phyloP scores from a whole-genome alignment of 108 stramenopile species.

The Cylindrotheca closterium region DNA sequence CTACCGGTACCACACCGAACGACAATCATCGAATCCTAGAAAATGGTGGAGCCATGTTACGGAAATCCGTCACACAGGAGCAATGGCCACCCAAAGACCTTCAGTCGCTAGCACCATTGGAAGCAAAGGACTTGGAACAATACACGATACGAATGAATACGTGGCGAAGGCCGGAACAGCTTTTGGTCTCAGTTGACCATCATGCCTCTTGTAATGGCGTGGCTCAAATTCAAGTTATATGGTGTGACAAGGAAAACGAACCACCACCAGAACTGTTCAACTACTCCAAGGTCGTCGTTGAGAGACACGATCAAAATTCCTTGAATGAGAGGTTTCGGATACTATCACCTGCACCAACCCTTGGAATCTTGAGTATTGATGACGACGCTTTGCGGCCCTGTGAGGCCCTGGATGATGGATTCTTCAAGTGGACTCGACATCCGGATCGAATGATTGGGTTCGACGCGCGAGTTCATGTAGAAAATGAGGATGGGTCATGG shows the following conservation, averaged over 20 bases:
- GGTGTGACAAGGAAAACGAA: constrained; percentile 57
- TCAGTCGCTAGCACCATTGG: constrained; percentile 7
- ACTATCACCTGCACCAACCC: constrained; percentile 49
- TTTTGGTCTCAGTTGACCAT: constrained; percentile 50
- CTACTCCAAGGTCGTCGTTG: constrained; percentile 52
- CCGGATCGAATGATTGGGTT: constrained; percentile 85
- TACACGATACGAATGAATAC: constrained; percentile 82
- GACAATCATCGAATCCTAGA: too few relatives aligned
- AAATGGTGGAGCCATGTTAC: neutral
- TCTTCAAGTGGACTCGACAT: constrained; percentile 70
- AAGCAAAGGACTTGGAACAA: constrained; percentile 40
- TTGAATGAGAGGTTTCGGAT: constrained; percentile 82
- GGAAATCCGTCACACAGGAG: neutral
- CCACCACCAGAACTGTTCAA: constrained; percentile 26
- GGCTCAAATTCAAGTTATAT: constrained; percentile 70
- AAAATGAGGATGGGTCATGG: constrained; percentile 37
- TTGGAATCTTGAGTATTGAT: constrained; percentile 79
- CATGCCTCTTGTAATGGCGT: constrained; percentile 58
- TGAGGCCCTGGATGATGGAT: constrained; percentile 80
- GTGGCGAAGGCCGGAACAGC: constrained; percentile 66
- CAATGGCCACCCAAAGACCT: neutral
- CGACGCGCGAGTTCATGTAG: constrained; percentile 69
- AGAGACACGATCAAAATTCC: constrained; percentile 65
- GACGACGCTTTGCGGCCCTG: constrained; percentile 86
- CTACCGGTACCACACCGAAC: too few relatives aligned